These are phyloP conservation scores for Chaetomiaceae sp. DNA, from an alignment of 2,329 filamentous ascomycete genomes.

Conservation along the genomic window DNA sequence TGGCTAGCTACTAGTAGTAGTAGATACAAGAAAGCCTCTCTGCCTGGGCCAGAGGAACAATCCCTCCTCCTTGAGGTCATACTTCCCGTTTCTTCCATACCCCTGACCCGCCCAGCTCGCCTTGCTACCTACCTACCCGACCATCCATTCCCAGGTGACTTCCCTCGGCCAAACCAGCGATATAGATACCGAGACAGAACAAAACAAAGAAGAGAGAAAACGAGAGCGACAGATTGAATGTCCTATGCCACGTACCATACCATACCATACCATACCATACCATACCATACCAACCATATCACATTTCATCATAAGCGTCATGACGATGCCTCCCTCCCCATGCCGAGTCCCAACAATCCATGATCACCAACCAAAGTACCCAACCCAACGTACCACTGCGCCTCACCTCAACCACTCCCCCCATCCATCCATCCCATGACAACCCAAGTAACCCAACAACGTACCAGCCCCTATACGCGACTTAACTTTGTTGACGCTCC, in stretches of 20 bases:
- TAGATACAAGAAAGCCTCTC: slow-evolving; percentile 11
- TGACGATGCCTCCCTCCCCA: background rate
- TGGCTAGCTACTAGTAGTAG: too few relatives aligned
- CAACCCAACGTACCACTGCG: too few relatives aligned
- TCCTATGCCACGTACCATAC: background rate
- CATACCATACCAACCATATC: background rate
- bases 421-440: background rate
- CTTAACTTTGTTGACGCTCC: too few relatives aligned
- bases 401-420: background rate
- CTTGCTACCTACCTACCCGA: background rate
- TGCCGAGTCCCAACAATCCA: background rate
- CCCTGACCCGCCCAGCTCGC: background rate
- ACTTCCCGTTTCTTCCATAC: background rate
- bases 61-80: background rate
- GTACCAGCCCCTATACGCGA: background rate
- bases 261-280: background rate
- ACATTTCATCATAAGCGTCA: slow-evolving; percentile 8
- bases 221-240: too few relatives aligned
- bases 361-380: too few relatives aligned
- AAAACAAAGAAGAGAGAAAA: too few relatives aligned
- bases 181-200: too few relatives aligned
- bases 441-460: background rate
- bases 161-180: background rate
- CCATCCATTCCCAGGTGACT: too few relatives aligned
- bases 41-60: slow-evolving; percentile 1